Conservation (phyloP, 139 green algal species). For the Closterium sp. region DNA sequence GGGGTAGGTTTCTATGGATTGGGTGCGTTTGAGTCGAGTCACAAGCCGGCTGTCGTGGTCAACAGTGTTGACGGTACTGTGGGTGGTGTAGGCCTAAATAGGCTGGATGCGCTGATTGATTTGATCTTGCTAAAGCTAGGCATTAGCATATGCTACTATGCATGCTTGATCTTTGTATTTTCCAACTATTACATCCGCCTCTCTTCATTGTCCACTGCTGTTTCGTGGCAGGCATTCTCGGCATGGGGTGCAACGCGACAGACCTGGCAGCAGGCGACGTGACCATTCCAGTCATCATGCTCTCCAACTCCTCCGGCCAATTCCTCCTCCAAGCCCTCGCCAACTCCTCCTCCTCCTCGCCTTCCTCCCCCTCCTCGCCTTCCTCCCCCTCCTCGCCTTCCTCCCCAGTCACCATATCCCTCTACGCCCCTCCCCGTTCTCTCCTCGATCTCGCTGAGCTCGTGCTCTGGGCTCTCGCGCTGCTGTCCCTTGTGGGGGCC, state of each 20-base stretch:
- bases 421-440: constrained; percentile 2
- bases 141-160: background rate
- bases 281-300: constrained; percentile 21
- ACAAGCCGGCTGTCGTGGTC: no score
- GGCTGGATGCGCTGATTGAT: no score
- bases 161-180: no score
- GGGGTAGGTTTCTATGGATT: no score
- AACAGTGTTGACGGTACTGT: no score
- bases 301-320: background rate
- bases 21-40: no score
- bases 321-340: background rate
- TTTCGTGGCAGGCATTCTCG: background rate
- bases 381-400: background rate
- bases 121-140: no score
- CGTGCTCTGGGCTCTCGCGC: constrained; percentile 35
- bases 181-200: no score
- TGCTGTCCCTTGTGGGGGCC: constrained; percentile 28
- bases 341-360: background rate
- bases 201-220: no score
- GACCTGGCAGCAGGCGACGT: background rate
- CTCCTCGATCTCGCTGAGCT: constrained; percentile 14
- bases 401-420: constrained; percentile 9
- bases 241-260: background rate
- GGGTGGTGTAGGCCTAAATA: no score
- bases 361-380: background rate